Evolutionary conservation across 495 filamentous ascomycete species (phyloP), one percentile per base, ranked within the genome.

Genomic region (Penicillium chermesinum): DNA sequence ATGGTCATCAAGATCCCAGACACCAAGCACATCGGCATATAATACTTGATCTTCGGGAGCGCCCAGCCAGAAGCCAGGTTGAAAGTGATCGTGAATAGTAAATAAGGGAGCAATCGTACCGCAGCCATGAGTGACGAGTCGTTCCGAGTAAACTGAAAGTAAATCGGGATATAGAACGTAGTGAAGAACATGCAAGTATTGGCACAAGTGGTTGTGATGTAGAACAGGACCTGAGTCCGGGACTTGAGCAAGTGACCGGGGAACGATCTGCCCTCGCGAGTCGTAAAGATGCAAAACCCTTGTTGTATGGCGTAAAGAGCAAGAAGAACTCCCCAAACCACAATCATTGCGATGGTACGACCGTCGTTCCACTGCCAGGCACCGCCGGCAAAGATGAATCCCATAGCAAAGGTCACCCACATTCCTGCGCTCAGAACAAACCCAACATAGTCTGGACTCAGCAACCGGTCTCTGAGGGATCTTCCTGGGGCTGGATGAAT

Each of bases 21-120:
- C 61, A 38, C 9, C 10, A 57, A 21, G 73, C 38, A 82, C 64
- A 10, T 38, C 10, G 21, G 45, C 35, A 19, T 51, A 14, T 47
- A 58, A 44, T 48, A 46, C n/a, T 39, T 17, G n/a, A 48, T 33
- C 7, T 25, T 46, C 8, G 30, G 17, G 3, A 37, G 15, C 7
- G 43, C 2, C 7, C 4, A 6, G 16, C 53, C 59, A 16, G 34
- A 32, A 16, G 25, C 7, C 1, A 58, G 41, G 8, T 46, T 49
- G 1, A 50, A 32, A 1, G 19, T 15, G 9, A 57, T 46, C n/a
- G 38, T 52, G 12, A 41, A 60, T 16, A 34, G 45, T 3, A 46
- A 10, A 37, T 38, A 46, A 2, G 44, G 44, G 6, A 46, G 20
- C 8, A 46, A 14, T 13, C 44, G 44, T 19, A 46, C 44, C 6